Evolutionary conservation across 352 stramenopile genomes (phyloP).

Genomic region (Globisporangium mamillatum): DNA sequence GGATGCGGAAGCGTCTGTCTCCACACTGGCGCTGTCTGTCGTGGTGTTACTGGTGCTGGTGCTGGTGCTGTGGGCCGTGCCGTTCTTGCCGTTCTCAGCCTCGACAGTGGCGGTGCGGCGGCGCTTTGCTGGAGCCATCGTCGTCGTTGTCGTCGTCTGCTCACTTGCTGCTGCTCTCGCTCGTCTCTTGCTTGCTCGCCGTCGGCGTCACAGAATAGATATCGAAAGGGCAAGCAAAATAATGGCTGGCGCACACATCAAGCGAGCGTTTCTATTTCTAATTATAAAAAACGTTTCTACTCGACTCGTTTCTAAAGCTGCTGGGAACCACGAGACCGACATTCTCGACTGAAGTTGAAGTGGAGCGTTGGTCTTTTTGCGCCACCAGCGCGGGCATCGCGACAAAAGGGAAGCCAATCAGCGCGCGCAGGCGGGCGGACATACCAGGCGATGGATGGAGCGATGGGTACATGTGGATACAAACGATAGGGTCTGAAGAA

Average conservation of each 20-base stretch:
- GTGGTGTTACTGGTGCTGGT: background rate
- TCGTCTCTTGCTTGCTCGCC: background rate
- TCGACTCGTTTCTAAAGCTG: background rate
- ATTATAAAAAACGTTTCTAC: background rate
- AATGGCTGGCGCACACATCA: slow-evolving; percentile 14
- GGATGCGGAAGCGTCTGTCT: background rate
- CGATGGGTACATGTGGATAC: too few species aligned
- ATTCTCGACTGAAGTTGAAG: background rate
- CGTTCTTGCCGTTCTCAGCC: slow-evolving; percentile 19
- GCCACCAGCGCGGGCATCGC: background rate
- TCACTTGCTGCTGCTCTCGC: background rate
- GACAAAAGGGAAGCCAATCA: too few species aligned
- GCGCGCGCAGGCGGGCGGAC: too few species aligned
- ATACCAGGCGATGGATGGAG: too few species aligned
- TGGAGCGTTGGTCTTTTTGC: background rate
- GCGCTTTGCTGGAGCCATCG: slow-evolving; percentile 43
- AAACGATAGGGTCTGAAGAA: too few species aligned
- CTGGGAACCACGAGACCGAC: background rate
- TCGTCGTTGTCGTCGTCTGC: background rate
- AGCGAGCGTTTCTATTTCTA: slow-evolving; percentile 12
- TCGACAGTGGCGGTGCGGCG: slow-evolving; percentile 18
- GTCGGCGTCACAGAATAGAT: slow-evolving; percentile 8
- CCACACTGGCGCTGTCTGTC: background rate
- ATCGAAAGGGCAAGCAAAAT: slow-evolving; percentile 1
- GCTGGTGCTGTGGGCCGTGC: background rate